Base-by-base conservation (phyloP, 2,329 filamentous ascomycete species). In the Hawksworthiomyces lignivorus region DNA sequence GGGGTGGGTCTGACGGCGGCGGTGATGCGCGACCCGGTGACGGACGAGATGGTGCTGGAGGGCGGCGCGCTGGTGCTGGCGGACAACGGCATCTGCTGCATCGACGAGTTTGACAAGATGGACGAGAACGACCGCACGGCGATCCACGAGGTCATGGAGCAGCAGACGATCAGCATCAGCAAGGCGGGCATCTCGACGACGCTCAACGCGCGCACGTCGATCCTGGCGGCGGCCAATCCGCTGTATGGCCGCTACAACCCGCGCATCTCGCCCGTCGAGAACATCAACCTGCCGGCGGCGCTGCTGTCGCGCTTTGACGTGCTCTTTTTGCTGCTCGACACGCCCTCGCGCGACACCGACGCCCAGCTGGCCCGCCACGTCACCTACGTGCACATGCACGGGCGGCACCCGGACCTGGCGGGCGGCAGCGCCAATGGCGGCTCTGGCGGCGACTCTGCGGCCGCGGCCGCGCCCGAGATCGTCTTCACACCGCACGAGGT, bases 181-280 rank as follows among this genome's bases (percentile, higher is more conserved):
- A 89, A 88, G 59, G 77, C 77, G 11, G 77, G 77, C 51, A 81
- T 81, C 52, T 77, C 73, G 11, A 79, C 75, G 10, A 95, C 89
- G 0, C 77, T 98, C 45, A 98, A 98, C 60, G 92, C 92, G 18
- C 83, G 92, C 48, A 97, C 92, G 17, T 94, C 88, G 0, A 95
- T 98, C 56, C 77, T 98, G 14, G 90, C 92, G 15, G 92, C 92
- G 17, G 92, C 92, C 52, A 98, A 98, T 67, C 92, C 92, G 44
- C 77, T 98, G 31, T 98, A 98, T 57, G 92, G 92, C 50, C 87
- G 92, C 48, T 98, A 98, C 72, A 98, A 98, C 67, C 92, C 92
- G 43, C 87, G 88, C 49, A 84, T 98, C 54, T 96, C 90, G 1
- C 92, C 92, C 0, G 89, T 98, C 20, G 92, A 98, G 63, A 98